A percentile compares a stretch with the other conserved stretches of the same genome.
These are phyloP conservation scores for Niebla homalea DNA, from an alignment of 495 filamentous ascomycete species.

Conservation along the genomic window DNA sequence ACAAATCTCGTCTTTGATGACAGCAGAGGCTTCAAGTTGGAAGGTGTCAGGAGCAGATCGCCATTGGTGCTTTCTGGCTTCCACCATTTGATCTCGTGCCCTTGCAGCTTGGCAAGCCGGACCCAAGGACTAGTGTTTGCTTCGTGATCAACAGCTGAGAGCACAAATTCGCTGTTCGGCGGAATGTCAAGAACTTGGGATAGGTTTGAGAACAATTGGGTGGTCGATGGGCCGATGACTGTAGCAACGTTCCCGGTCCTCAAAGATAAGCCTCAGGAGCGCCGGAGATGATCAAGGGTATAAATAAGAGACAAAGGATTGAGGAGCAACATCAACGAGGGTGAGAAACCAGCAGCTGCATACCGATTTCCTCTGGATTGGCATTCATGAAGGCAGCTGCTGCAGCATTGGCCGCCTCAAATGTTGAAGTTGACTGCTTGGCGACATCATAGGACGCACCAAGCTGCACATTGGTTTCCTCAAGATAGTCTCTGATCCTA, in stretches of 20 bases:
- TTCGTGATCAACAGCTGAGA: slow-evolving; percentile 59
- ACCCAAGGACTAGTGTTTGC: slow-evolving; percentile 60
- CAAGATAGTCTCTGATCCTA: slow-evolving; percentile 52
- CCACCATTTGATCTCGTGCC: slow-evolving; percentile 57
- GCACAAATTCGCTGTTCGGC: slow-evolving; percentile 47
- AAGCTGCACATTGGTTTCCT: slow-evolving; percentile 58
- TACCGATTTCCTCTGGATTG: slow-evolving; percentile 44
- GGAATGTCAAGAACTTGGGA: slow-evolving; percentile 44
- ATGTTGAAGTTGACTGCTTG: slow-evolving; percentile 39
- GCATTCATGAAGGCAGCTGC: slow-evolving; percentile 60
- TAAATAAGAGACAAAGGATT: neutral
- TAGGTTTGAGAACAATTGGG: slow-evolving; percentile 61
- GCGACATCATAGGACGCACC: slow-evolving; percentile 49
- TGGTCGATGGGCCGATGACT: slow-evolving; percentile 57
- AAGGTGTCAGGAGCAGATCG: slow-evolving; percentile 41
- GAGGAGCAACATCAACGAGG: no score
- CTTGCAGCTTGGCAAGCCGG: slow-evolving; percentile 40
- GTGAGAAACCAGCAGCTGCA: neutral
- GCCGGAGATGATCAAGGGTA: no score
- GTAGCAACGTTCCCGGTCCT: neutral
- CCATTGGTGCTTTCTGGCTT: slow-evolving; percentile 25
- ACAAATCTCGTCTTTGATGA: slow-evolving; percentile 48
- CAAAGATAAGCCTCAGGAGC: no score
- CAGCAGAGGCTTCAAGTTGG: slow-evolving; percentile 40
- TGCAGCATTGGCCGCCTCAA: slow-evolving; percentile 40